These are phyloP conservation scores for Chamaecrista fasciculata DNA, from an alignment of 306 rosid genomes.

Conservation along the genomic window DNA sequence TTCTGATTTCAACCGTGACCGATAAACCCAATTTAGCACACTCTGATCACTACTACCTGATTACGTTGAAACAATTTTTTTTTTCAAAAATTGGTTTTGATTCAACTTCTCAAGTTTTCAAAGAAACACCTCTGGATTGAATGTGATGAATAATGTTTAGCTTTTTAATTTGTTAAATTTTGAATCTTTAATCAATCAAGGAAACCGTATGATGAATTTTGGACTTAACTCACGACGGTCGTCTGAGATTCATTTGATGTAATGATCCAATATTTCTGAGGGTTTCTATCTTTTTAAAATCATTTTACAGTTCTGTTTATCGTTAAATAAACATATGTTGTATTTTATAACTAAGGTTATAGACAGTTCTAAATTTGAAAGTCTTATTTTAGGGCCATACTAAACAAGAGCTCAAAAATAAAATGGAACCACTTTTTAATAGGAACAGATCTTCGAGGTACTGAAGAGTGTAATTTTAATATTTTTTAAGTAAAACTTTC, in stretches of 20 bases:
- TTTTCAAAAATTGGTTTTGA: too few species aligned
- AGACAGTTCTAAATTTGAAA: too few species aligned
- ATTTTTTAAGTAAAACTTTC: too few species aligned
- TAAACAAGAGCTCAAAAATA: too few species aligned
- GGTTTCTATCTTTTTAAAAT: not conserved
- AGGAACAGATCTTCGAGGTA: too few species aligned
- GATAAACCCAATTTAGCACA: not conserved
- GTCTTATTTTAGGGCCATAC: too few species aligned
- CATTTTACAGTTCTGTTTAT: too few species aligned
- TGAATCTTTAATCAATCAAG: not conserved
- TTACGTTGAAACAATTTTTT: not conserved
- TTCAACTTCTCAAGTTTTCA: not conserved
- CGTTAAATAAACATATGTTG: too few species aligned
- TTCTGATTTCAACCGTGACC: conserved; percentile 22
- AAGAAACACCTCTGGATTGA: not conserved
- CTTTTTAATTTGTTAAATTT: too few species aligned
- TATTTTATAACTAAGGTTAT: too few species aligned
- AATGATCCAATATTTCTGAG: conserved; percentile 50
- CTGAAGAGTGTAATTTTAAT: too few species aligned
- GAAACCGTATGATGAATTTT: conserved; percentile 42
- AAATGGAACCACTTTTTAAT: too few species aligned
- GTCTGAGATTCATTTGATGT: conserved; percentile 48
- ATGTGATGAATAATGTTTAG: not conserved
- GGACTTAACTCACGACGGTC: conserved; percentile 70
- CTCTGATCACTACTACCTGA: conserved; percentile 6